phyloP scores from a whole-genome alignment of 106 monocot species.

The Acorus calamus region DNA sequence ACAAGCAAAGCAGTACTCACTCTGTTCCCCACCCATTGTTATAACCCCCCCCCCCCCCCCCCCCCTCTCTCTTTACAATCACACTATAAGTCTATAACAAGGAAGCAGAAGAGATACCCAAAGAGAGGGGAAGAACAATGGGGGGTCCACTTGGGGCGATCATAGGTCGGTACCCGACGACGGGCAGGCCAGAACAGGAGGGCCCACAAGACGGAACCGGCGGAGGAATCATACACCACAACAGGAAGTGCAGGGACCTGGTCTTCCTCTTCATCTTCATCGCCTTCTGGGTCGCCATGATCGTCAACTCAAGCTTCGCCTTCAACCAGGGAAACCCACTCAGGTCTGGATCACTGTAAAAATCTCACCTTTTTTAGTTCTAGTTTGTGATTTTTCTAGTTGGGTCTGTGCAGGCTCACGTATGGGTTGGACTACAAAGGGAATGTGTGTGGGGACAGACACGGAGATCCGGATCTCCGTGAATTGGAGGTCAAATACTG shows the following conservation, averaged over 20 bases:
- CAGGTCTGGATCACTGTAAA: slow-evolving; percentile 17
- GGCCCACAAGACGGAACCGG: too few species aligned
- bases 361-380: too few species aligned
- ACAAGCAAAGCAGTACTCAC: too few species aligned
- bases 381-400: too few species aligned
- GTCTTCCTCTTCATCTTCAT: slow-evolving; percentile 55
- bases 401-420: slow-evolving; percentile 49
- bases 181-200: slow-evolving; percentile 8
- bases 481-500: slow-evolving; percentile 69
- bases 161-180: slow-evolving; percentile 57
- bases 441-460: slow-evolving; percentile 76
- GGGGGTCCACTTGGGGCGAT: slow-evolving; percentile 50
- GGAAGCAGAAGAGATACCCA: too few species aligned
- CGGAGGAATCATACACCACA: slow-evolving; percentile 42
- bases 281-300: slow-evolving; percentile 85
- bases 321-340: slow-evolving; percentile 83
- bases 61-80: too few species aligned
- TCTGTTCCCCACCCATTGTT: too few species aligned
- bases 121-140: slow-evolving; percentile 4
- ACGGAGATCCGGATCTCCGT: slow-evolving; percentile 63
- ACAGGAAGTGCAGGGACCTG: slow-evolving; percentile 63
- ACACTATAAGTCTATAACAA: too few species aligned
- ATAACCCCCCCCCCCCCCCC: too few species aligned
- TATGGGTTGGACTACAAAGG: slow-evolving; percentile 98
- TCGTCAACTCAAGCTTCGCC: slow-evolving; percentile 78